Base-by-base conservation (phyloP, 805 yeast species). In the Clavispora fructus region DNA sequence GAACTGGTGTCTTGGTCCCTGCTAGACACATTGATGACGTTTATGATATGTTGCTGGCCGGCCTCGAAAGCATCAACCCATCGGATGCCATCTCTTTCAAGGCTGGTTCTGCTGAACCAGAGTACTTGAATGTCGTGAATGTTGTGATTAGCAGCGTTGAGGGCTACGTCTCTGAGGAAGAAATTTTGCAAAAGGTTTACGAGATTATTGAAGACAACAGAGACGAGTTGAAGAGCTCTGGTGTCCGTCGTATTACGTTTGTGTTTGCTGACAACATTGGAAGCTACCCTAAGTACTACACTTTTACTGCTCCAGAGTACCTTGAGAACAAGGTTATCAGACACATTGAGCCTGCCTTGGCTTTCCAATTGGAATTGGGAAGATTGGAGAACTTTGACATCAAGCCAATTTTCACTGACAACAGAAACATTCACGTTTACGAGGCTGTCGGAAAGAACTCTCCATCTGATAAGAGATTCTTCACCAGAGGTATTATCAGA, bases 341-440 rank as follows among this genome's bases (percentile, higher is more conserved):
- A 74, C 97, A 94, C 65, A 90, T 94, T 57, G 98, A 94, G 69
- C 99, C 99, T 23, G 97, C 98, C 37, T 77, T 92, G 60, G 98
- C 99, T 43, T 94, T 83, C 86, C 99, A 94, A 74, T 79, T 94
- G 56, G 99, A 94, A 71, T 78, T 94, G 53, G 92, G 88, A 60
- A 83, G 98, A 72, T 77, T 94, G 69, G 88, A 95, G 39, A 95
- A 94, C 74, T 94, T 94, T 73, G 83, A 88, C 72, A 88, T 92
- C 70, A 89, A 85, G 65, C 98, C 97, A 43, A 87, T 92, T 45
- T 87, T 87, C 74, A 87, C 97, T 48, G 97, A 91, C 68, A 94
- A 94, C 77, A 84, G 98, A 73, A 91, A 92, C 74, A 87, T 94
- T 54, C 99, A 94, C 63, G 97, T 95, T 44, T 94, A 94, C 62